Evolutionary conservation across 202 grass and related monocot genomes (phyloP).

Genomic region (Setaria italica): DNA sequence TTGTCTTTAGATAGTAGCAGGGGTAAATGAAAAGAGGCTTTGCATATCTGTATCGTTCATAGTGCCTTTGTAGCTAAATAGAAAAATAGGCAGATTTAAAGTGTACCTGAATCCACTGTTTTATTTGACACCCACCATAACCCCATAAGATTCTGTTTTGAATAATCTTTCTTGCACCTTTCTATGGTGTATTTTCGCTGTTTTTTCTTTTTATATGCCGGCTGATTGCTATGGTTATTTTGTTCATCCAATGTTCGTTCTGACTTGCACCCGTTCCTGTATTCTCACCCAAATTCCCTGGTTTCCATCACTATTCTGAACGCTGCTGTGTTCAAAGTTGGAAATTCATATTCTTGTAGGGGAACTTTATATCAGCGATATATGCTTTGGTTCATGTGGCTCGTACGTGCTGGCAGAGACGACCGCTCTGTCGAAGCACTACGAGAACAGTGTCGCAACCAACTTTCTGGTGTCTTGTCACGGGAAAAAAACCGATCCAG

Average conservation of each 20-base stretch:
- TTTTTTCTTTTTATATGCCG: neutral
- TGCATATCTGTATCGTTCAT: constrained; percentile 19
- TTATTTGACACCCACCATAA: constrained; percentile 10
- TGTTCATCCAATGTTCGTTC: neutral
- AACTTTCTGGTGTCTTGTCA: neutral
- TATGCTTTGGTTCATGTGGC: neutral
- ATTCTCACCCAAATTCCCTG: neutral
- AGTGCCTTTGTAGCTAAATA: constrained; percentile 48
- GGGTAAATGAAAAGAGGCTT: constrained; percentile 41
- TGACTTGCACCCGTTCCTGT: too few species aligned
- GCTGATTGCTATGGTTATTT: neutral
- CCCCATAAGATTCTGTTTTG: neutral
- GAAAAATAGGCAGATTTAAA: constrained; percentile 48
- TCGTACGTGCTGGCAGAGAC: neutral
- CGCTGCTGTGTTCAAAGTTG: too few species aligned
- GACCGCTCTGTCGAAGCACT: neutral
- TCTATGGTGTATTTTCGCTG: neutral
- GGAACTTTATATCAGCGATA: neutral
- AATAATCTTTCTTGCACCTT: neutral
- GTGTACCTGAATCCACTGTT: constrained; percentile 42
- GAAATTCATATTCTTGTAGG: too few species aligned
- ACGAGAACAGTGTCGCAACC: neutral
- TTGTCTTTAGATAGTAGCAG: constrained; percentile 43
- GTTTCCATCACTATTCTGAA: neutral
- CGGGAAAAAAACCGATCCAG: neutral